Base-by-base conservation (phyloP, 1,139 yeast genomes). In the Nakaseomyces sp. region DNA sequence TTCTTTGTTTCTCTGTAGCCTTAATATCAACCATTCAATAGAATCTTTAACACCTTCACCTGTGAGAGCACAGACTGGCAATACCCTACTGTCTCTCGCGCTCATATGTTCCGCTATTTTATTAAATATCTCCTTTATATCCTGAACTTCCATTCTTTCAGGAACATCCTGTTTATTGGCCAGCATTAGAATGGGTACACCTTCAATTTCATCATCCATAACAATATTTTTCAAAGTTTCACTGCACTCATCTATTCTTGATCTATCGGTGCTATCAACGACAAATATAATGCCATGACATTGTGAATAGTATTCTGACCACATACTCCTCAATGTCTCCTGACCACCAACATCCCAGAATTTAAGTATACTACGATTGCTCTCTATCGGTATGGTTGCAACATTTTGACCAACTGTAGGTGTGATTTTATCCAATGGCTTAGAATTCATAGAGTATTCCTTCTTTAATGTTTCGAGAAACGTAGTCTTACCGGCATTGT, bases 271-370 rank as follows among this genome's bases (percentile, higher is more conserved):
- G 5, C 96, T 85, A 61, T 91, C 98, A 12, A 91, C 89, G 28
- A 91, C 81, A 61, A 89, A 91, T 39, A 91, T 81, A 28, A 91
- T 85, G 0, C 93, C 97, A 63, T 91, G 96, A 45, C 96, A 85
- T 45, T 81, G 84, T 22, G 72, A 69, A 65, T 80, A 91, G 67
- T 91, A 91, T 47, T 87, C 77, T 12, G 82, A 74, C 98, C 98
- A 91, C 73, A 91, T 72, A 31, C 78, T 71, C 41, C 97, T 71
- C 43, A 91, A 68, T 20, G 85, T 72, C 57, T 79, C 81, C 63
- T 91, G 97, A 5, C 98, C 98, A 7, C 97, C 97, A 36, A 91
- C 78, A 64, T 91, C 98, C 97, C 97, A 91, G 54, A 91, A 77
- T 59, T 88, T 86, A 46, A 91, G 68, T 47, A 74, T 70, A 43